These are phyloP conservation scores for Cymbopogon flexuosus DNA, from an alignment of 202 grass and related monocot species.

Conservation along the genomic window DNA sequence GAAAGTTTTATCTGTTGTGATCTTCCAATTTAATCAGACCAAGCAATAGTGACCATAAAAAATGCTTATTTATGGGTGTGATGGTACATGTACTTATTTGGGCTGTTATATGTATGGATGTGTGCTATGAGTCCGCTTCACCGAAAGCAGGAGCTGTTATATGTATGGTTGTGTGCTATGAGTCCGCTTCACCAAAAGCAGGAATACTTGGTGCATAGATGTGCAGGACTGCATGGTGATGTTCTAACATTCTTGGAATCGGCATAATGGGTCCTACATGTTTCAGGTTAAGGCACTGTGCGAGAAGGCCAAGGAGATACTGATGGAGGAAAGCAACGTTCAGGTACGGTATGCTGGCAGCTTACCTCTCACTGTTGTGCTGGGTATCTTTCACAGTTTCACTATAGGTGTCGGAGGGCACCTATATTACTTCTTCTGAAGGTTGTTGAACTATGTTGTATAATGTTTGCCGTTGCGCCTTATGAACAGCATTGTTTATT, in stretches of 20 bases:
- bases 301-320: constrained; percentile 87
- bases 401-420: neutral
- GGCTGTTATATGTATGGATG: neutral
- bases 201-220: constrained; percentile 26
- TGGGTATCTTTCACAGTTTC: constrained; percentile 23
- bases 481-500: neutral
- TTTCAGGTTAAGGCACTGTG: constrained; percentile 77
- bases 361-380: constrained; percentile 2
- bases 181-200: neutral
- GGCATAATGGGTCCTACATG: neutral
- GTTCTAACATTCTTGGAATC: constrained; percentile 34
- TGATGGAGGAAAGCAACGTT: constrained; percentile 91
- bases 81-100: neutral
- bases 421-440: neutral
- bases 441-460: neutral
- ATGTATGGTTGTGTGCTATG: neutral
- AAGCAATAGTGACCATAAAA: neutral
- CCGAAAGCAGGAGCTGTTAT: neutral
- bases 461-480: neutral
- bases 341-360: constrained; percentile 46
- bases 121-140: neutral
- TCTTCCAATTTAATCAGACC: neutral
- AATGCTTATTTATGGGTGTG: neutral
- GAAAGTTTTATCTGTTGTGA: neutral
- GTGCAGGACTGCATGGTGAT: neutral